Evolutionary conservation across 768 basidiomycete genomes (phyloP).

Genomic region (Collybiopsis confluens): DNA sequence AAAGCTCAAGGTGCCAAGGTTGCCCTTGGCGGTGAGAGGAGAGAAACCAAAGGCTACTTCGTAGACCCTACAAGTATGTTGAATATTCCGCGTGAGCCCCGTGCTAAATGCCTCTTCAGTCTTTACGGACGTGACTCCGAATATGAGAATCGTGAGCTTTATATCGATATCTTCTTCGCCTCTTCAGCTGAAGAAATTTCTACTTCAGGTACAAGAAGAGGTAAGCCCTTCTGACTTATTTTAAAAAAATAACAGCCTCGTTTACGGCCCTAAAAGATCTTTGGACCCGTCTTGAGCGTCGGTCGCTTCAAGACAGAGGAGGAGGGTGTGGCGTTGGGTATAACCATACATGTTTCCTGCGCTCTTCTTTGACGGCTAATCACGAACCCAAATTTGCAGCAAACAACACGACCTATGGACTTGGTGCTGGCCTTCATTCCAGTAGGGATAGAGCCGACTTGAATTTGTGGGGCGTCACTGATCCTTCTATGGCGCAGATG

Average conservation of each 20-base stretch:
- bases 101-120: slow-evolving; percentile 38
- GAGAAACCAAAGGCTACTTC: slow-evolving; percentile 76
- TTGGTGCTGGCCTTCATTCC: slow-evolving; percentile 89
- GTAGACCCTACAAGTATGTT: slow-evolving; percentile 83
- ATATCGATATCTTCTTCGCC: not conserved
- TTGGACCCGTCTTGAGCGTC: slow-evolving; percentile 88
- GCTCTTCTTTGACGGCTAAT: not conserved
- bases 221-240: slow-evolving; percentile 29
- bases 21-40: slow-evolving; percentile 76
- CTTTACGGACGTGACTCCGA: slow-evolving; percentile 70
- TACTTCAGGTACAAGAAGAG: slow-evolving; percentile 68
- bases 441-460: slow-evolving; percentile 40
- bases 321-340: slow-evolving; percentile 65
- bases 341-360: not conserved
- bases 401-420: slow-evolving; percentile 86
- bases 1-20: slow-evolving; percentile 79
- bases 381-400: slow-evolving; percentile 31
- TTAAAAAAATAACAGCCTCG: slow-evolving; percentile 7
- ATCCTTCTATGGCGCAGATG: slow-evolving; percentile 34
- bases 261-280: slow-evolving; percentile 53
- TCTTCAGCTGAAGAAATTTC: not conserved
- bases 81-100: slow-evolving; percentile 7
- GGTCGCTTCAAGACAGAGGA: slow-evolving; percentile 83
- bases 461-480: slow-evolving; percentile 9
- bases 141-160: slow-evolving; percentile 79